These are phyloP conservation scores for Rhodotorula toruloides DNA, from an alignment of 768 basidiomycete genomes.

Conservation along the genomic window DNA sequence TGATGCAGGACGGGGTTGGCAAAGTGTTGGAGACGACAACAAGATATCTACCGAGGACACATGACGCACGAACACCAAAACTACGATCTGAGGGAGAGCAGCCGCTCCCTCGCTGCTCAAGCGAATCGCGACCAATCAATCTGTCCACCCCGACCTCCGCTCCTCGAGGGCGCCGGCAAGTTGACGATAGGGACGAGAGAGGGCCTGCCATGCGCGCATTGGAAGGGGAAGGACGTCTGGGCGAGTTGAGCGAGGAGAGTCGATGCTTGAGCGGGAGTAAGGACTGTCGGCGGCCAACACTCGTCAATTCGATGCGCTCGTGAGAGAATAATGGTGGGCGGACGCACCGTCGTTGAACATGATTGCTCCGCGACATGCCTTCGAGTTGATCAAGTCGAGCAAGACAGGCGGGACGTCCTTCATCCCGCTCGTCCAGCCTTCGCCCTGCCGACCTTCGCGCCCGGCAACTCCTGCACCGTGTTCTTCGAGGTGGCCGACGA, in stretches of 20 bases:
- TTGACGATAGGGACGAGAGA: conserved; percentile 31
- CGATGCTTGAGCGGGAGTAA: conserved; percentile 64
- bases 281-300: neutral
- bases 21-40: too few relatives aligned
- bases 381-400: conserved; percentile 81
- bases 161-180: conserved; percentile 1
- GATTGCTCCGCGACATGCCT: conserved; percentile 80
- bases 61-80: neutral
- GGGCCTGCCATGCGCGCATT: conserved; percentile 79
- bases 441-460: neutral
- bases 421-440: conserved; percentile 63
- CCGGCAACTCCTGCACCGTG: neutral
- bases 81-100: neutral
- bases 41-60: too few relatives aligned
- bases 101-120: neutral
- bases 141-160: neutral
- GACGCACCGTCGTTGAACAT: conserved; percentile 26
- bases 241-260: conserved; percentile 64
- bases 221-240: conserved; percentile 76
- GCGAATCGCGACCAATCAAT: conserved; percentile 1
- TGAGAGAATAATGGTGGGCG: neutral
- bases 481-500: conserved; percentile 29
- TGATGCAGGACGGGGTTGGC: too few relatives aligned
- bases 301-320: neutral
- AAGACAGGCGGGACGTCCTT: conserved; percentile 78